Evolutionary conservation across 106 monocot species (phyloP), one percentile per base, ranked within the genome.

Genomic region (Allium sativum): DNA sequence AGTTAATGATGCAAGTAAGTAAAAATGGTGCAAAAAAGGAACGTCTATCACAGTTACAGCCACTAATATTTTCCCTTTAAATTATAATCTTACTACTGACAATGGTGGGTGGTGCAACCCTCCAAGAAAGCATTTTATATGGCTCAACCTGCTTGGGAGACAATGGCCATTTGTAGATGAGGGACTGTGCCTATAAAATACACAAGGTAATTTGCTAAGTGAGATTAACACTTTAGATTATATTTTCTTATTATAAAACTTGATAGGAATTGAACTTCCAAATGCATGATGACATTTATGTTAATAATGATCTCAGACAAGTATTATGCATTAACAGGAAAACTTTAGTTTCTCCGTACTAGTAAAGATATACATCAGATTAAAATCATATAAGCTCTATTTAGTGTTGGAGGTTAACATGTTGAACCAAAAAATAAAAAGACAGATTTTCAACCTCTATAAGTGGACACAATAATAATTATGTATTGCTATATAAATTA

Each of bases 61-160:
- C 64, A 82, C 82, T 47, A 82, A 87, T 71, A 74, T 64, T 69
- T 93, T 82, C 70, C 88, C 88, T 0, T 82, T 88, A 0, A 84
- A 93, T 72, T 73, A 72, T 53, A 54, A 47, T 59, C 71, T 79
- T 11, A 72, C 87, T 44, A 84, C 58, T 66, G 68, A 88, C 73
- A 61, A 79, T 21, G 87, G 87, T 40, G 82, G 87, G 15, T 82
- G 87, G 87, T 82, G 87, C 72, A 77, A 83, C 21, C 79, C 82
- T 0, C 79, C 82, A 14, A 65, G 82, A 9, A 44, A 55, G 7
- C 87, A 87, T 48, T 86, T 86, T 45, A 85, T 65, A 77, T 85
- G 80, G 52, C 91, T 21, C 91, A 86, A 74, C 90, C 90, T 16
- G 86, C 90, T 2, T 90, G 74, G 69, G 72, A 82, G 72, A 62